A percentile compares a stretch with the other conserved stretches of the same genome.
Evolutionary conservation across 148 eudicot species (phyloP).

Genomic region (Vaccinium vitisidaea): DNA sequence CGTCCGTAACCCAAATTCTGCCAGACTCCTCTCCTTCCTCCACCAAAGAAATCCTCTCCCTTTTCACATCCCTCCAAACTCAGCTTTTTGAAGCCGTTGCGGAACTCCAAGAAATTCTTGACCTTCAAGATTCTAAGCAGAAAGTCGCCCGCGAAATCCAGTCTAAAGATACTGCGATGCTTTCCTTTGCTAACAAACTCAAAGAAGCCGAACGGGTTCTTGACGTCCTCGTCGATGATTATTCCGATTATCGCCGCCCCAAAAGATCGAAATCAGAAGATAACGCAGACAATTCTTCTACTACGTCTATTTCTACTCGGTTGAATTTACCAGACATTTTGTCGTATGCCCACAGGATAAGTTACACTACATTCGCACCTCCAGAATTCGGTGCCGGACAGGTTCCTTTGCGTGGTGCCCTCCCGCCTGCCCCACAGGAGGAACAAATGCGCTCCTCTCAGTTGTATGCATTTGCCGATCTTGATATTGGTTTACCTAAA

Average conservation of each 20-base stretch:
- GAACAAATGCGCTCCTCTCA: conserved; percentile 94
- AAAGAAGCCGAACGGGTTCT: conserved; percentile 78
- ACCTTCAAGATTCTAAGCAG: conserved; percentile 78
- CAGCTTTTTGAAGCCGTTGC: conserved; percentile 88
- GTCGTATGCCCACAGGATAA: conserved; percentile 83
- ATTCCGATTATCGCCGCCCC: conserved; percentile 69
- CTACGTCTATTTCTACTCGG: conserved; percentile 66
- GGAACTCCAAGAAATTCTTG: conserved; percentile 90
- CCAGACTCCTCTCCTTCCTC: conserved; percentile 59
- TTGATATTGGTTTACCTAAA: conserved; percentile 77
- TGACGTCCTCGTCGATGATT: conserved; percentile 84
- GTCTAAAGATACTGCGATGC: conserved; percentile 60
- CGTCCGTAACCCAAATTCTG: conserved; percentile 35
- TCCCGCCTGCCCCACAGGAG: conserved; percentile 94
- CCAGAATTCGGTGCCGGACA: conserved; percentile 83
- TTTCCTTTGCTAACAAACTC: conserved; percentile 79
- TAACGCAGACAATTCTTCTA: conserved; percentile 32
- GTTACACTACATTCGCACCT: conserved; percentile 95
- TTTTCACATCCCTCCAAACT: conserved; percentile 72
- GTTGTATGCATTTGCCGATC: conserved; percentile 68
- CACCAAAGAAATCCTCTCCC: conserved; percentile 62
- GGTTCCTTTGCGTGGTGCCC: conserved; percentile 85
- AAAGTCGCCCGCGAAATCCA: conserved; percentile 59
- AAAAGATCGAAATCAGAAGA: conserved; percentile 61
- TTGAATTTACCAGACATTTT: conserved; percentile 67